phyloP scores from a whole-genome alignment of 2,329 filamentous ascomycete species.

The Zymoseptoria tritici region DNA sequence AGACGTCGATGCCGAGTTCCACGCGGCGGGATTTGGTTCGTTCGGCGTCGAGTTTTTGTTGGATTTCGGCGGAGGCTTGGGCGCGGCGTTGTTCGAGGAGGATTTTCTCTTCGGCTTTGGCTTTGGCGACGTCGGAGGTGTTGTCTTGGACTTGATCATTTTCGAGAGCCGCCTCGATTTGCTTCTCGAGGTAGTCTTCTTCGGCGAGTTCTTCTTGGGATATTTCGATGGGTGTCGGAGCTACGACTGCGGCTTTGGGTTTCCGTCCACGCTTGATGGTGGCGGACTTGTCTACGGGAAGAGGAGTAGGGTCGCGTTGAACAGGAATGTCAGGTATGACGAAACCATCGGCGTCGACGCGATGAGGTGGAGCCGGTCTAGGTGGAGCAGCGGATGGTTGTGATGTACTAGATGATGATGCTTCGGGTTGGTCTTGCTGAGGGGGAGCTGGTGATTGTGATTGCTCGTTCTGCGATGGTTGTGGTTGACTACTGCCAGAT shows the following conservation, averaged over 20 bases:
- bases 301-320: slow-evolving; percentile 4
- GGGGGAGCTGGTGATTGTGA: neutral
- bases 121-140: slow-evolving; percentile 24
- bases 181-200: slow-evolving; percentile 41
- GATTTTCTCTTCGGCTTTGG: slow-evolving; percentile 17
- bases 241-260: slow-evolving; percentile 25
- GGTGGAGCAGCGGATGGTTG: neutral
- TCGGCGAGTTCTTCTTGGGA: slow-evolving; percentile 40
- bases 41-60: slow-evolving; percentile 31
- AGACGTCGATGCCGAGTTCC: slow-evolving; percentile 48
- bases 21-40: slow-evolving; percentile 45
- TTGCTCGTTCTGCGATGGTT: neutral
- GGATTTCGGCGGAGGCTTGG: slow-evolving; percentile 21
- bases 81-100: slow-evolving; percentile 10
- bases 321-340: slow-evolving; percentile 30
- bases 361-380: slow-evolving; percentile 8
- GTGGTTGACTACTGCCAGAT: neutral
- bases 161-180: slow-evolving; percentile 34
- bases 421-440: slow-evolving; percentile 2
- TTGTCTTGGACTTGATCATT: slow-evolving; percentile 24
- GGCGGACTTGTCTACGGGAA: slow-evolving; percentile 11
- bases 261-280: slow-evolving; percentile 32
- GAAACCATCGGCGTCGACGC: slow-evolving; percentile 37
- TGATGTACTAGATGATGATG: neutral
- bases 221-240: slow-evolving; percentile 28